A percentile compares a stretch with the other conserved stretches of the same genome.
Evolutionary conservation across 1,284 basidiomycete genomes (phyloP).

Genomic region (Cutaneotrichosporon daszewskae): DNA sequence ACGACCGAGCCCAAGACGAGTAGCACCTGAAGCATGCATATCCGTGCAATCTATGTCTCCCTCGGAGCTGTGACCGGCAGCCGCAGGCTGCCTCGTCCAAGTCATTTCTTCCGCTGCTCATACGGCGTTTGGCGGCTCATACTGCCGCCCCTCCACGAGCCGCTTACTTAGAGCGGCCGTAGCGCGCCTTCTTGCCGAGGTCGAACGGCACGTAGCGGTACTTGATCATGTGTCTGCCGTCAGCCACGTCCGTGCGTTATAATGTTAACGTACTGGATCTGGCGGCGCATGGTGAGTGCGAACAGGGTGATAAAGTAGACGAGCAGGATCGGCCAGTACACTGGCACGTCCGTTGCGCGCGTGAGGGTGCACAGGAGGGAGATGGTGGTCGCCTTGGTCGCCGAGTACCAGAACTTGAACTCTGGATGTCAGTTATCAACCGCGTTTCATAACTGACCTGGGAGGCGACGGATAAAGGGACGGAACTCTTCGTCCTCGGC

Average conservation of each 20-base stretch:
- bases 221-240: constrained; percentile 89
- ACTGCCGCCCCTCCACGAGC: no score
- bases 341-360: constrained; percentile 82
- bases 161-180: no score
- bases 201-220: constrained; percentile 67
- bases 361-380: constrained; percentile 75
- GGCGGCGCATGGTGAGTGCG: constrained; percentile 82
- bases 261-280: constrained; percentile 69
- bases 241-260: not conserved
- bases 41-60: no score
- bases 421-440: constrained; percentile 16
- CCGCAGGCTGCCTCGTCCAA: no score
- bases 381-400: constrained; percentile 80
- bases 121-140: no score
- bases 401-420: constrained; percentile 67
- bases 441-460: constrained; percentile 57
- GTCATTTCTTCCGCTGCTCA: no score
- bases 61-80: no score
- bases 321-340: constrained; percentile 96
- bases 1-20: no score
- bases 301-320: constrained; percentile 87
- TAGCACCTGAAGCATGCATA: constrained; percentile 3
- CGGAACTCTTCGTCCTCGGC: constrained; percentile 75
- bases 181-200: constrained; percentile 44
- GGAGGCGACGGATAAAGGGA: constrained; percentile 91